Evolutionary conservation across 1,284 basidiomycete genomes (phyloP), one percentile per base, ranked within the genome.

Genomic region (Rhodotorula sp.): DNA sequence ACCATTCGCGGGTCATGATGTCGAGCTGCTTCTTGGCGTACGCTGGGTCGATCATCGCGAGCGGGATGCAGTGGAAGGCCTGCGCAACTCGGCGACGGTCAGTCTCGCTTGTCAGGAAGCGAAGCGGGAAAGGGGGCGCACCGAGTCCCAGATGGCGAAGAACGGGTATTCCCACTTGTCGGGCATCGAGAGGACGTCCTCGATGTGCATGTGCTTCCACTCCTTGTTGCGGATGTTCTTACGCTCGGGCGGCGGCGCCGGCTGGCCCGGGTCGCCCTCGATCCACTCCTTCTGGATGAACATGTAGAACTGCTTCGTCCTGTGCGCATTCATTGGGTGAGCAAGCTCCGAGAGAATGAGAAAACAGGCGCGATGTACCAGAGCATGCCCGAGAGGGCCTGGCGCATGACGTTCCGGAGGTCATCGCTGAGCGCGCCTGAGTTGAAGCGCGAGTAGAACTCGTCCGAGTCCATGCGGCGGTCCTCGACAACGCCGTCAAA

Each of bases 11-110:
- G 3, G 96, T 98, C 79, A 99, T 87, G 69, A 98, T 82, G 81
- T 97, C 94, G 53, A 99, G 87, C 82, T 99, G 96, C 82, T 96
- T 96, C 86, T 99, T 99, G 48, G 96, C 95, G 79, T 97, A 98
- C 0, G 88, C 85, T 5, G 96, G 91, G 81, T 99, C 96, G 44
- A 98, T 90, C 79, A 98, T 89, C 21, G 96, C 95, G 15, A 99
- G 87, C 1, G 96, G 96, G 74, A 99, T 93, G 80, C 94, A 97
- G 81, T 99, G 96, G 86, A 99, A 99, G 12, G 96, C 96, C 4
- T 50, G 80, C 82, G 72, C 80, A 75, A 50, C 76, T 77, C 72
- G 22, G n/a, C 12, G 17, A 32, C 4, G 22, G n/a, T 29, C 27
- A 51, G 27, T 32, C 25, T 9, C 22, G 25, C 19, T 3, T 29